Evolutionary conservation across 73 alveolate species (phyloP), one percentile per base, ranked within the genome.

Genomic region (Durusdinium trenchii): DNA sequence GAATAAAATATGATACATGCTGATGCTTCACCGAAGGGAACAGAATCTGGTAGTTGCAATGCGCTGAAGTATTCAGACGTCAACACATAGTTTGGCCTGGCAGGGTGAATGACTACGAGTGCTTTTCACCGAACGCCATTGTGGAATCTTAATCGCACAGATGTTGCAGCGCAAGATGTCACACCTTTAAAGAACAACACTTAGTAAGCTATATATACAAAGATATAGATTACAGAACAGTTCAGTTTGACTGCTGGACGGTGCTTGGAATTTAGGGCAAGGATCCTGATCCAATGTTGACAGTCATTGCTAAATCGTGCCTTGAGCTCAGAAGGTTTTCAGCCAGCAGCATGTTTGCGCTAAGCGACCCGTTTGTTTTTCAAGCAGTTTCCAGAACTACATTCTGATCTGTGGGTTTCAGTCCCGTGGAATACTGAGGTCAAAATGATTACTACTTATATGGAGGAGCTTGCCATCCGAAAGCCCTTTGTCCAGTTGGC

Each of bases 371-470:
- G n/a, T n/a, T n/a, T n/a, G n/a, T n/a, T n/a, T n/a, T n/a, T n/a
- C n/a, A n/a, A n/a, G n/a, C n/a, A n/a, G n/a, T n/a, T n/a, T n/a
- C n/a, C n/a, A n/a, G n/a, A n/a, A n/a, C 36, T 71, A 48, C 46
- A 6, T 35, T 35, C 36, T 7, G 50, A 28, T 28, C 5, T 71
- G 26, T 36, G 18, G 87, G 57, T 23, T 78, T 40, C 48, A 43
- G n/a, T n/a, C 73, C 73, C 30, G 26, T 1, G 16, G 60, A 14
- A 10, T 18, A 5, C 50, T 26, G 61, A 91, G 98, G 98, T 69
- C 98, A 91, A 38, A 91, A 91, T 69, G 98, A 91, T 89, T 71
- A 69, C 98, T 91, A 61, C 98, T 89, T 91, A 23, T 67, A 91
- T 42, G 98, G 71, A 23, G 89, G 78, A 28, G 98, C 87, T 3